Base-by-base conservation (phyloP, 805 yeast species). In the Hanseniaspora singularis region DNA sequence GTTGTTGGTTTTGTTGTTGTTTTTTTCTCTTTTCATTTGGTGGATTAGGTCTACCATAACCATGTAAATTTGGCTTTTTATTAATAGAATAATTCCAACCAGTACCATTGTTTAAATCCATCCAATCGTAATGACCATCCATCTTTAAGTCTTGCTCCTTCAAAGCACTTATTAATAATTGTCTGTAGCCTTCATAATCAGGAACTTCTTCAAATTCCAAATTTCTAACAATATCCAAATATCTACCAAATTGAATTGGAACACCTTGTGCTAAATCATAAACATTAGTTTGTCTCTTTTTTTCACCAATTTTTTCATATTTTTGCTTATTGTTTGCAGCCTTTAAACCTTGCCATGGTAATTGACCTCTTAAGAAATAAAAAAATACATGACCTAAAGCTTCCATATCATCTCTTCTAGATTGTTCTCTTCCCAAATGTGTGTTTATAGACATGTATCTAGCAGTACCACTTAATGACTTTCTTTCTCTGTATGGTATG, bases 341-440 rank as follows among this genome's bases (percentile, higher is more conserved):
- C 64, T 92, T 89, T 55, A 92, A 72, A 22, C 98, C 98, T 69
- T 92, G 98, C 98, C 98, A 92, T 52, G 98, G 98, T 58, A 92
- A 70, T 50, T 85, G 84, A 38, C 98, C 98, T 56, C 94, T 76
- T 54, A 89, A 65, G 64, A 92, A 92, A 66, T 92, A 92, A 70
- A 92, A 83, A 59, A 92, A 86, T 8, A 92, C 98, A 64, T 92
- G 96, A 28, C 96, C 98, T 59, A 92, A 71, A 48, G 95, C 85
- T 68, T 92, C 98, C 59, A 92, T 73, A 65, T 92, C 98, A 60
- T 92, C 98, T 57, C 98, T 74, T 62, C 98, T 79, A 57, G 85
- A 79, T 69, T 92, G 98, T 64, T 92, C 98, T 57, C 96, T 77
- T 40, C 98, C 98, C 57, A 92, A 68, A 65, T 92, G 98, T 9